phyloP scores from a whole-genome alignment of 192 early-diverging fungal species.

The Backusella tuberculispora region DNA sequence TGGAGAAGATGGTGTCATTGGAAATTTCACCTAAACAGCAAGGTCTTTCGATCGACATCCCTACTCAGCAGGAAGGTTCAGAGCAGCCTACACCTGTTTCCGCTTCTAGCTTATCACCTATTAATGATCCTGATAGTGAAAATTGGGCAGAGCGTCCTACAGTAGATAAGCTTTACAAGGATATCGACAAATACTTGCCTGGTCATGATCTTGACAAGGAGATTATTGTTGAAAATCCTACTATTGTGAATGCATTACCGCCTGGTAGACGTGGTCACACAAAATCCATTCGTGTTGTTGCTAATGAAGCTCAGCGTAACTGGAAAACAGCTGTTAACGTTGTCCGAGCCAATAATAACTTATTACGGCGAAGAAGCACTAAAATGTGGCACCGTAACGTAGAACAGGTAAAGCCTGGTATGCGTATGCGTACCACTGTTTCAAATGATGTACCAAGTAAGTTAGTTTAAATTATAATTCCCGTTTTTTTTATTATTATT shows the following conservation, averaged over 20 bases:
- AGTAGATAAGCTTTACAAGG: slow-evolving; percentile 64
- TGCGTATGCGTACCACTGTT: neutral
- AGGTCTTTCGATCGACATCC: neutral
- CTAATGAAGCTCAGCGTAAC: slow-evolving; percentile 50
- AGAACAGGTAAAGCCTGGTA: slow-evolving; percentile 52
- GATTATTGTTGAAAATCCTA: slow-evolving; percentile 53
- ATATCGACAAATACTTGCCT: slow-evolving; percentile 75
- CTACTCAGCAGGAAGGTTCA: neutral
- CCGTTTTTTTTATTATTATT: slow-evolving; percentile 37
- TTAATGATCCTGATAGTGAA: slow-evolving; percentile 19
- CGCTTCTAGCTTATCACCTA: neutral
- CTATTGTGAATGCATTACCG: slow-evolving; percentile 24
- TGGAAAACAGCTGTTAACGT: slow-evolving; percentile 35
- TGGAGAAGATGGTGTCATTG: neutral
- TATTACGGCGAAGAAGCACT: slow-evolving; percentile 47
- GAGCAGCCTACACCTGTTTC: slow-evolving; percentile 10
- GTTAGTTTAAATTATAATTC: slow-evolving; percentile 28
- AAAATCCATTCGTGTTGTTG: slow-evolving; percentile 58
- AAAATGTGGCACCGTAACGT: slow-evolving; percentile 58
- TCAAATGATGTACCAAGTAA: slow-evolving; percentile 10
- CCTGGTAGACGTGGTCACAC: slow-evolving; percentile 34
- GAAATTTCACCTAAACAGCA: neutral
- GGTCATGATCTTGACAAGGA: slow-evolving; percentile 75
- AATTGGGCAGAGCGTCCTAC: slow-evolving; percentile 66
- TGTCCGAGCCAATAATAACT: slow-evolving; percentile 42